Evolutionary conservation across 1,284 basidiomycete genomes (phyloP).

Genomic region (Austropuccinia psidii): DNA sequence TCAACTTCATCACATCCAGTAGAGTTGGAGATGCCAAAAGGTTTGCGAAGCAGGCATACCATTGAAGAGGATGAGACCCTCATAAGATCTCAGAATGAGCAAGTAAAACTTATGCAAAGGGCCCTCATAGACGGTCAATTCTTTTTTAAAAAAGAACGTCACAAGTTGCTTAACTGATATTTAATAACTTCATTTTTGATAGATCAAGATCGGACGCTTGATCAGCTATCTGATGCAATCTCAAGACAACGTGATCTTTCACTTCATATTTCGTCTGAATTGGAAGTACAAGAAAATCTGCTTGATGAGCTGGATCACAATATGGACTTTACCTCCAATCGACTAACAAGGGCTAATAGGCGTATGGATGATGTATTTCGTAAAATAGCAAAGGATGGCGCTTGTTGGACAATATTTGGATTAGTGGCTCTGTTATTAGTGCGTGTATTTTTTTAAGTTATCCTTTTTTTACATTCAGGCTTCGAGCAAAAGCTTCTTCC

Average conservation of each 20-base stretch:
- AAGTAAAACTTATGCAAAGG: constrained; percentile 32
- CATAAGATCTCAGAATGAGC: constrained; percentile 29
- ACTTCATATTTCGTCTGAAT: constrained; percentile 31
- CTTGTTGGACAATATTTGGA: constrained; percentile 36
- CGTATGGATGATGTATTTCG: constrained; percentile 22
- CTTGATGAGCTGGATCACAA: constrained; percentile 32
- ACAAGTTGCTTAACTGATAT: background rate
- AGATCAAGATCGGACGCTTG: constrained; percentile 34
- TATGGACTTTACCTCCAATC: constrained; percentile 30
- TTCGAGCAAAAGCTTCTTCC: too few relatives aligned
- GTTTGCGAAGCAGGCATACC: constrained; percentile 6
- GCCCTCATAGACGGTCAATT: constrained; percentile 15
- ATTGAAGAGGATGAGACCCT: constrained; percentile 28
- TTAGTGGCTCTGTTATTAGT: constrained; percentile 31
- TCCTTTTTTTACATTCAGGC: too few relatives aligned
- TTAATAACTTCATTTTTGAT: background rate
- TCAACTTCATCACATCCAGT: background rate
- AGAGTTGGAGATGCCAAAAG: background rate
- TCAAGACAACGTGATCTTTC: constrained; percentile 32
- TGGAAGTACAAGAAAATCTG: constrained; percentile 31
- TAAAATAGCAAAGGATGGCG: constrained; percentile 34
- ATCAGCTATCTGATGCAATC: constrained; percentile 33
- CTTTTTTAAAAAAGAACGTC: background rate
- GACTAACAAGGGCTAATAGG: constrained; percentile 10
- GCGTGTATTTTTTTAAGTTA: background rate